Base-by-base conservation (phyloP, 208 protist genomes). In the Trypanosoma scelopori region DNA sequence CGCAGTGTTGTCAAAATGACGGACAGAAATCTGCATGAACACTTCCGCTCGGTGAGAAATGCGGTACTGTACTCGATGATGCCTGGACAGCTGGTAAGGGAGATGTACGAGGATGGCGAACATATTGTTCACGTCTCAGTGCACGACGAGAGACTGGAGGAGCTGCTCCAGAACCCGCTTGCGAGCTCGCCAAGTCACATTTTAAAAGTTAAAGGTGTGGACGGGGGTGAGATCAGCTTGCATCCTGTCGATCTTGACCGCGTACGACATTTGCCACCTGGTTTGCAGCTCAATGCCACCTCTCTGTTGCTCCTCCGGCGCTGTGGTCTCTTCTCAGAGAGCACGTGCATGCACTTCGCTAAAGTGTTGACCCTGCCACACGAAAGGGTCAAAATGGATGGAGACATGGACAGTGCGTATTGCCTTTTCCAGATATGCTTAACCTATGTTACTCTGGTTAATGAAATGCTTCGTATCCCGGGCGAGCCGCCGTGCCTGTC, bases 391-490 rank as follows among this genome's bases (percentile, higher is more conserved):
- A 28, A 13, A 20, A n/a, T 50, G 20, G 41, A 22, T 2, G 28
- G 23, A 52, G 1, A 55, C 12, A 30, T 47, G 30, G 18, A 25
- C 13, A 35, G 25, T 3, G 58, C n/a, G 23, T 64, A 13, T 23
- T 37, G 16, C 23, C 16, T 42, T 12, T 53, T 64, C 18, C 45
- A 64, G 28, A n/a, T 52, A 13, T 52, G 45, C 46, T 37, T 50
- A 43, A 47, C 46, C 6, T 64, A 64, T 42, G 58, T 64, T 20
- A 39, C 45, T 37, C 25, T 64, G 28, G 28, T 25, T n/a, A 64
- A 64, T 23, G 58, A 53, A 22, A 15, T 52, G 27, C 45, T 64
- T 47, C 12, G 46, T 20, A 6, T 64, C 16, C 43, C 58, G 5
- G 25, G 58, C 20, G 28, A 41, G 41, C 5, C 15, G 2, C n/a